Evolutionary conservation across 768 basidiomycete species (phyloP), one percentile per base, ranked within the genome.

Genomic region (Exidia glandulosa): DNA sequence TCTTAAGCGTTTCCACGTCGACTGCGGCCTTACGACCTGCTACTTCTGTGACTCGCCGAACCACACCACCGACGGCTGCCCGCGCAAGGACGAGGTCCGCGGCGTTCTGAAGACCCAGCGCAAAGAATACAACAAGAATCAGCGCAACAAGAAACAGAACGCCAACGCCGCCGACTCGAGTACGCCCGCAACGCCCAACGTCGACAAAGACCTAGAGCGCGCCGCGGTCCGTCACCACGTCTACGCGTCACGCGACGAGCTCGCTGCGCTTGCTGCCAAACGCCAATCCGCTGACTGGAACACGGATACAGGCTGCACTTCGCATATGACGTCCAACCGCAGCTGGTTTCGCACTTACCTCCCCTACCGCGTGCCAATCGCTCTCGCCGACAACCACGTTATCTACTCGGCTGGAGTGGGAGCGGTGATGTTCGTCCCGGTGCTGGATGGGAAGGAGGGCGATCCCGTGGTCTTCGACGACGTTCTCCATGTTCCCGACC

Each of bases 291-390:
- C 62, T 63, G 57, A 67, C 54, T 72, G 69, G 69, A 71, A 65
- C 56, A 60, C 63, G 58, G 71, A 73, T 64, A 71, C 69, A 63
- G 72, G 70, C 32, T 70, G 71, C 62, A 69, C 71, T 61, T 63
- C 66, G 60, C 67, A 71, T 66, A 73, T 73, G 71, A 70, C 69
- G 3, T 68, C 72, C 16, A 69, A 73, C 61, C 62, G 66, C 3
- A 56, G 68, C 41, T 72, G 68, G 70, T 67, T 73, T 59, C 57
- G 41, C 19, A 60, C 60, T n/a, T 66, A 65, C 59, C 33, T 16
- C 13, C 62, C 67, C 3, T 59, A 61, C 57, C 32, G 45, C 29
- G 60, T 70, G 3, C 62, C 66, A 32, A 65, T 72, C 19, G 60
- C 63, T 25, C 65, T 72, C 7, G 68, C 70, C 6, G 63, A 70